A percentile compares a stretch with the other conserved stretches of the same genome.
phyloP scores from a whole-genome alignment of 306 rosid genomes.

The Rosa rugosa region DNA sequence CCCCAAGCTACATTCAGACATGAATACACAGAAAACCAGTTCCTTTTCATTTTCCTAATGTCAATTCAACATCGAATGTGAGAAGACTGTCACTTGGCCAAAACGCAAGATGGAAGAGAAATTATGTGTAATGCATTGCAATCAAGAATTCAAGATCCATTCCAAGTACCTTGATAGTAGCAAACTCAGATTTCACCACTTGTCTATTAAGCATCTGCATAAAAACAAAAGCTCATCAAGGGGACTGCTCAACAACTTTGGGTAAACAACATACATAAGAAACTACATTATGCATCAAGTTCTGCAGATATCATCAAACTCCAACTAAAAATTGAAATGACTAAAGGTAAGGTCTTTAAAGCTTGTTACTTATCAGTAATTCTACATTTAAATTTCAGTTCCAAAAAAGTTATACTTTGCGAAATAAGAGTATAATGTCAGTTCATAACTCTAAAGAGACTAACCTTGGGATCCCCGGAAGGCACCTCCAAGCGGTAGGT shows the following conservation, averaged over 20 bases:
- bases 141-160: not conserved
- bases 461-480: constrained; percentile 66
- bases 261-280: not conserved
- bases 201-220: constrained; percentile 87
- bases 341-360: not conserved
- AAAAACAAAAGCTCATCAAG: constrained; percentile 22
- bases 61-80: not conserved
- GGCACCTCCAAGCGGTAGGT: constrained; percentile 62
- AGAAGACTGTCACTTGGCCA: not conserved
- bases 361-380: not conserved
- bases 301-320: not conserved
- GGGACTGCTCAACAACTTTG: not conserved
- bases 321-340: not conserved
- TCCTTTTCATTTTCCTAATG: not conserved
- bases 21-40: not conserved
- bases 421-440: not conserved
- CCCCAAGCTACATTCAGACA: not conserved
- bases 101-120: constrained; percentile 9
- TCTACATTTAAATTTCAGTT: not conserved
- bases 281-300: not conserved
- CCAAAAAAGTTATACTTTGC: not conserved
- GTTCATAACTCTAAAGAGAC: constrained; percentile 10
- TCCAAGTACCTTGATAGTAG: constrained; percentile 74
- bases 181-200: constrained; percentile 95
- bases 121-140: not conserved